Evolutionary conservation across 495 filamentous ascomycete genomes (phyloP), one percentile per base, ranked within the genome.

Genomic region (Acidomyces sp.): DNA sequence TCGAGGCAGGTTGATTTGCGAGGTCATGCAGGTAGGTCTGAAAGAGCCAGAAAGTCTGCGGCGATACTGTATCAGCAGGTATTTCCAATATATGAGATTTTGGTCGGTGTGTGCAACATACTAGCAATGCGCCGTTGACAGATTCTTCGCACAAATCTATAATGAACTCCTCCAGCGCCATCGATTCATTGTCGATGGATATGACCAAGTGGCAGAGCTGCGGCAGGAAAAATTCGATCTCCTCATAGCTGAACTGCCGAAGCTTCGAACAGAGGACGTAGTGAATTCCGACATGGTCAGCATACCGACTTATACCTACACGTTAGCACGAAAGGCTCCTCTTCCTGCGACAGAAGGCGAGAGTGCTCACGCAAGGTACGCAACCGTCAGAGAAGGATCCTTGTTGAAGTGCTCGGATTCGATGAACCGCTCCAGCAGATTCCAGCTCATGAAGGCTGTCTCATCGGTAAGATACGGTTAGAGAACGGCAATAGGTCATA

Each of bases 241-340:
- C 78, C 61, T 80, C 76, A 62, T 83, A 83, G 47, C 72, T 73
- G 59, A 85, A 85, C 59, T 80, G 75, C 51, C 80, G 79, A 35
- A 85, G 70, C 67, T 85, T 85, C 47, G 69, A 74, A 67, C 80
- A 83, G 26, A 85, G 68, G 29, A 83, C 77, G 60, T 82, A 80
- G 63, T 82, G 78, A 45, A 85, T 81, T 28, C 80, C 80, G 56
- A 85, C 76, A 66, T 85, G 77, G 53, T 82, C 75, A 49, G 80
- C 80, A 67, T 85, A 85, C 42, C 80, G 80, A 42, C 79, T 84
- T n/a, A n/a, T n/a, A n/a, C n/a, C n/a, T n/a, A n/a, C n/a, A n/a
- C n/a, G n/a, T n/a, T n/a, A n/a, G n/a, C n/a, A n/a, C n/a, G n/a
- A n/a, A n/a, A n/a, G n/a, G n/a, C n/a, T n/a, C n/a, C n/a, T n/a